Conservation (phyloP, 257 asterid species). For the Solanum corneliomulleri region DNA sequence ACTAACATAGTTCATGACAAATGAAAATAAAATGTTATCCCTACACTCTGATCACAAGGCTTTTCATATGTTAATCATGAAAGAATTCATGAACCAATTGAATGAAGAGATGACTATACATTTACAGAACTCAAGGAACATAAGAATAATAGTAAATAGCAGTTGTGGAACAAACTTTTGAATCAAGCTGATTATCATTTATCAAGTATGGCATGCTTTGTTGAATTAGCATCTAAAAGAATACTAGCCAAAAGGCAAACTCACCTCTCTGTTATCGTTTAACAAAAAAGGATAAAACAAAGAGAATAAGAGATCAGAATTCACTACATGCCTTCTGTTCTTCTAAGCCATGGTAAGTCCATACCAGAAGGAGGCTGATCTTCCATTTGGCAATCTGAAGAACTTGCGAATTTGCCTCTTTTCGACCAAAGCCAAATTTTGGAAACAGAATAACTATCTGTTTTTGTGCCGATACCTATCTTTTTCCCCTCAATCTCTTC, state of each 20-base stretch:
- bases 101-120: neutral
- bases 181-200: neutral
- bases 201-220: neutral
- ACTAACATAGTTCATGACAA: neutral
- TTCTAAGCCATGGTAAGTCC: conserved; percentile 22
- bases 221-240: neutral
- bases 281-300: neutral
- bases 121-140: neutral
- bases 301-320: conserved; percentile 2
- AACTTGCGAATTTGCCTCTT: conserved; percentile 61
- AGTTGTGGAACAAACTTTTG: neutral
- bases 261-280: neutral
- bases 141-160: neutral
- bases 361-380: neutral
- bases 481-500: conserved; percentile 54
- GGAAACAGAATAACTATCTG: conserved; percentile 92
- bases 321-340: conserved; percentile 14
- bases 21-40: neutral
- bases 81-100: neutral
- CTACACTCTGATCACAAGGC: neutral
- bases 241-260: neutral
- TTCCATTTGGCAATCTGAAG: conserved; percentile 23
- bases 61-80: neutral
- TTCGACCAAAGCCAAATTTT: conserved; percentile 98
- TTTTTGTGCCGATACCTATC: conserved; percentile 63